Percentiles rank a stretch among this genome's conserved stretches.
These are phyloP conservation scores for Pleurozium schreberi DNA, from an alignment of 225 moss, liverwort and hornwort species.

Conservation along the genomic window DNA sequence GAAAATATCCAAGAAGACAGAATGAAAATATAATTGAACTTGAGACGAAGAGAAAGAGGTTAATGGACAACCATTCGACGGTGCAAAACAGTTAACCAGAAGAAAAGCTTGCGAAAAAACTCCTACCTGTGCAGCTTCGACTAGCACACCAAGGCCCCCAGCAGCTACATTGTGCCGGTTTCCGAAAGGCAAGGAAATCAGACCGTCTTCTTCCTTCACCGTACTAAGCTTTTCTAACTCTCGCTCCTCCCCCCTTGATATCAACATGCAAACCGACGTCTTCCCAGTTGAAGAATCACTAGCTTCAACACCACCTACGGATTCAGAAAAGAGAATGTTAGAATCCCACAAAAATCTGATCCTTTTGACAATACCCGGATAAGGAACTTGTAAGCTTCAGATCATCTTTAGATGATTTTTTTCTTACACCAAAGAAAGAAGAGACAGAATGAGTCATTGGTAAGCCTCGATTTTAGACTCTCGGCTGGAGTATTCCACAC, in stretches of 20 bases:
- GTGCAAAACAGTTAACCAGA: not conserved
- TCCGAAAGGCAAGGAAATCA: constrained; percentile 19
- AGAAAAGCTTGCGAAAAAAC: not conserved
- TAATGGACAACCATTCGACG: not conserved
- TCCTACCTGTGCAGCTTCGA: constrained; percentile 59
- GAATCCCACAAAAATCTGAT: not conserved
- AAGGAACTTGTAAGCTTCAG: not conserved
- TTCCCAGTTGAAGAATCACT: constrained; percentile 33
- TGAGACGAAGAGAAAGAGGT: not conserved
- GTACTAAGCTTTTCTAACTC: constrained; percentile 7
- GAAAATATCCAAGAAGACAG: not conserved
- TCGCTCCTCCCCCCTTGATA: constrained; percentile 16
- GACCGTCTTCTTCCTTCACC: constrained; percentile 11
- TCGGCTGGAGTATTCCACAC: not conserved
- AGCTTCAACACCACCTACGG: constrained; percentile 28
- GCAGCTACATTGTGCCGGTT: constrained; percentile 33
- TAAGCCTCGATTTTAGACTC: not conserved
- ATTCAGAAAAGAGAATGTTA: constrained; percentile 1
- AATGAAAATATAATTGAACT: not conserved
- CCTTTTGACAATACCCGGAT: not conserved
- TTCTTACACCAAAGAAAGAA: not conserved
- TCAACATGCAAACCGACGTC: constrained; percentile 22
- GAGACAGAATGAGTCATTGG: not conserved
- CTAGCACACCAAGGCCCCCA: constrained; percentile 56
- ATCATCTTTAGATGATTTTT: not conserved